phyloP scores from a whole-genome alignment of 495 filamentous ascomycete genomes.

The Annulohypoxylon maeteangense region DNA sequence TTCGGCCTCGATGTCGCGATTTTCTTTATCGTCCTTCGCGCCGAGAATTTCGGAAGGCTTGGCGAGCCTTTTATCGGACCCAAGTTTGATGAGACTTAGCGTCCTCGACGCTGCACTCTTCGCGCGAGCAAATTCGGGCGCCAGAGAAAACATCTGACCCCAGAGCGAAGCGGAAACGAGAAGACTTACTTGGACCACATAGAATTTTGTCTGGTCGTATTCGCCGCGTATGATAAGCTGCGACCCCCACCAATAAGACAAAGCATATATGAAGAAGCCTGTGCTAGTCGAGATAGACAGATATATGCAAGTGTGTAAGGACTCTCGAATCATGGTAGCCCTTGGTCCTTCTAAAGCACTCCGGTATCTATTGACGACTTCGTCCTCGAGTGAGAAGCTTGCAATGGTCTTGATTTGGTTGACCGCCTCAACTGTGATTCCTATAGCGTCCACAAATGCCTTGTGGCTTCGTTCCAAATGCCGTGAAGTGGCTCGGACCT shows the following conservation, averaged over 20 bases:
- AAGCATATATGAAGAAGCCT: conserved; percentile 46
- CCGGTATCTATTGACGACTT: conserved; percentile 58
- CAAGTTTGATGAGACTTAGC: conserved; percentile 53
- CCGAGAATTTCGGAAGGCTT: conserved; percentile 6
- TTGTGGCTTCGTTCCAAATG: conserved; percentile 68
- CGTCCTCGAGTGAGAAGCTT: conserved; percentile 62
- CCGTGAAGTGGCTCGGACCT: conserved; percentile 60
- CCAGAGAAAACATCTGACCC: conserved; percentile 70
- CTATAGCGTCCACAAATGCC: conserved; percentile 64
- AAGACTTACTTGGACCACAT: conserved; percentile 69
- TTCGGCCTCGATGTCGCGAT: conserved; percentile 49
- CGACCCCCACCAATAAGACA: conserved; percentile 73
- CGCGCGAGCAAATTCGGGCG: conserved; percentile 67
- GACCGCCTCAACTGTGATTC: conserved; percentile 69
- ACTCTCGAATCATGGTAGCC: conserved; percentile 50
- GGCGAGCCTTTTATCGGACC: conserved; percentile 24
- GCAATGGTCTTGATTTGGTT: conserved; percentile 67
- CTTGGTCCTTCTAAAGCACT: conserved; percentile 51
- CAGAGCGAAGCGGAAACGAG: conserved; percentile 67
- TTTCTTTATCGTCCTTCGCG: not conserved
- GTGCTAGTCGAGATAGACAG: conserved; percentile 58
- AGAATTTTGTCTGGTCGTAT: conserved; percentile 68
- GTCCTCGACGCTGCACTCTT: conserved; percentile 57
- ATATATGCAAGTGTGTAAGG: conserved; percentile 53
- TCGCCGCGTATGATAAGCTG: conserved; percentile 62